Percentiles rank a stretch among this genome's conserved stretches.
Evolutionary conservation across 78 protist species (phyloP).

Genomic region (Creolimax fragrantissima): DNA sequence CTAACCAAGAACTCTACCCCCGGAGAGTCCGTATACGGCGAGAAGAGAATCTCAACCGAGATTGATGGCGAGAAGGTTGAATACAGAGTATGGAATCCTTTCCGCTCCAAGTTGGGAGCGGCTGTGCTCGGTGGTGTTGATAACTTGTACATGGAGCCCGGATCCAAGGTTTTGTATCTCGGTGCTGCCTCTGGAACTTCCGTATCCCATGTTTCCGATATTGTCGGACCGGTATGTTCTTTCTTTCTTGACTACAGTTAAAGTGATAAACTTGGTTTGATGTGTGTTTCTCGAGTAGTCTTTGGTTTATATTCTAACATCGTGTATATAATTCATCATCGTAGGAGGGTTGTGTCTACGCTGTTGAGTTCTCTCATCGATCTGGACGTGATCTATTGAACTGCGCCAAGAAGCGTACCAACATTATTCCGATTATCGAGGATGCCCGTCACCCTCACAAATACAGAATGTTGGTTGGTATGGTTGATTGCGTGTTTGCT

Average conservation of each 20-base stretch:
- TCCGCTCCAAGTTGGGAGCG: conserved; percentile 99
- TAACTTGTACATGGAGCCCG: conserved; percentile 86
- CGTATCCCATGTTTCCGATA: conserved; percentile 96
- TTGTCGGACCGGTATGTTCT: conserved; percentile 91
- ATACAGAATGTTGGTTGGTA: conserved; percentile 96
- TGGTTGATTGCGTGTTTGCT: conserved; percentile 97
- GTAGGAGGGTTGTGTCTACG: conserved; percentile 93
- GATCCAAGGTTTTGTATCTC: conserved; percentile 95
- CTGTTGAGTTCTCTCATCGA: conserved; percentile 97
- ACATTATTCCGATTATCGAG: conserved; percentile 98
- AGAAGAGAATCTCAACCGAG: conserved; percentile 93
- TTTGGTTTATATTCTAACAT: not conserved
- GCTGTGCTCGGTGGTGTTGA: conserved; percentile 95
- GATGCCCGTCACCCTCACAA: conserved; percentile 98
- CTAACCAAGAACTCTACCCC: conserved; percentile 84
- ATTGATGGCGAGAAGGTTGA: conserved; percentile 81
- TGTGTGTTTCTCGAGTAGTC: not conserved
- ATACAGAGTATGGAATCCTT: conserved; percentile 99
- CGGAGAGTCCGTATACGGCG: conserved; percentile 98
- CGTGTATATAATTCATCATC: too few species aligned
- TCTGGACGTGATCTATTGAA: conserved; percentile 97
- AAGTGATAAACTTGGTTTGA: not conserved
- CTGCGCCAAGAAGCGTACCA: conserved; percentile 95
- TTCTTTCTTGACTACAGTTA: not conserved
- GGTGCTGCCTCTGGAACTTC: conserved; percentile 99